Base-by-base conservation (phyloP, 768 basidiomycete genomes). In the Pleurotus tuoliensis region DNA sequence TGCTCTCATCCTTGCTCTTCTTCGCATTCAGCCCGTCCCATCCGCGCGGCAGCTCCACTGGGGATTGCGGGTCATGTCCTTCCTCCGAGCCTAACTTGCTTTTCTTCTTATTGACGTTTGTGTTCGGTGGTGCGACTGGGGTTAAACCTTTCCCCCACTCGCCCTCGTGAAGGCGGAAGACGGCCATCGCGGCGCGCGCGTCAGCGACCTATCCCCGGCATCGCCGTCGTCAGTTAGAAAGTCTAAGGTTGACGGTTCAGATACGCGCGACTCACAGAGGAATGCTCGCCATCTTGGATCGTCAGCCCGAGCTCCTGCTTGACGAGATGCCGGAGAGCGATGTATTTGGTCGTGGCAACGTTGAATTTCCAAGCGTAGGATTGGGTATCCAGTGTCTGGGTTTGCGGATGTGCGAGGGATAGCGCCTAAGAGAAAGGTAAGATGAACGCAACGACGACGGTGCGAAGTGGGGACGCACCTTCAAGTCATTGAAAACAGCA, bases 261-360 rank as follows among this genome's bases (percentile, higher is more conserved):
- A 34, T 11, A 2, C 1, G 54, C 8, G 7, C 8, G 7, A 76
- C 90, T 54, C 66, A 95, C 95, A 69, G 92, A 94, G 37, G 82
- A 90, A 68, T 98, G 96, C 64, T 97, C 92, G 8, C 93, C 94
- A n/a, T 73, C 70, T 67, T 98, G 95, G 55, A 98, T 98, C 15
- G 81, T 76, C 1, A 93, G 62, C 1, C 80, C 88, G 3, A 98
- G 70, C 60, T 94, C 90, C 61, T 92, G 81, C 63, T 84, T 82
- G 3, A 90, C 88, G n/a, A 98, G 81, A 59, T 85, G 83, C 39
- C 91, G 83, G 50, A 98, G 74, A n/a, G 92, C 88, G 3, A 91
- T 80, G 15, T 77, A 76, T 61, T 83, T 82, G 22, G 80, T 83
- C 60, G 83, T 86, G 20, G 73, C 72, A 11, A 90, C 67, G n/a